These are phyloP conservation scores for Onygenales sp. DNA, from an alignment of 2,329 filamentous ascomycete genomes.

Conservation along the genomic window DNA sequence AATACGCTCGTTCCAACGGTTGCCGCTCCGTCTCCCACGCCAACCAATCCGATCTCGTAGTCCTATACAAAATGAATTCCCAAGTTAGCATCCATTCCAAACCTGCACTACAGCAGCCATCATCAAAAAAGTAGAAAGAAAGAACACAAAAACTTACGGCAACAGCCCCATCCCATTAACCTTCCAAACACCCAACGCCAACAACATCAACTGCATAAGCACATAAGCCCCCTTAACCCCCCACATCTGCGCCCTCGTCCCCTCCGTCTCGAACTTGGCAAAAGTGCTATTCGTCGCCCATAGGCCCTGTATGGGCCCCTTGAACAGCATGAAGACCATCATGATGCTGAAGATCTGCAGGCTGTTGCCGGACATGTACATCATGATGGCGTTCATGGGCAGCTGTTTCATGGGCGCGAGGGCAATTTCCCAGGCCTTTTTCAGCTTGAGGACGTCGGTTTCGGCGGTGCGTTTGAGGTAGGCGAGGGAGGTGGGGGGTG, in stretches of 20 bases:
- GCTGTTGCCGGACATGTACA: constrained; percentile 99
- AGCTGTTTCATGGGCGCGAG: constrained; percentile 87
- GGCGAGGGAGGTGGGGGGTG: constrained; percentile 48
- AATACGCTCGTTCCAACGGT: constrained; percentile 56
- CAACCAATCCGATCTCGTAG: constrained; percentile 93
- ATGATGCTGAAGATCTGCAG: constrained; percentile 99
- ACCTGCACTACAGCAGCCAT: background rate
- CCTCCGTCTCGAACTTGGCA: constrained; percentile 76
- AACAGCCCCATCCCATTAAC: constrained; percentile 92
- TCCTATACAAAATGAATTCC: constrained; percentile 36
- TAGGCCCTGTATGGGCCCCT: constrained; percentile 81
- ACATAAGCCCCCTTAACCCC: constrained; percentile 84
- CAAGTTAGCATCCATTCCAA: constrained; percentile 14
- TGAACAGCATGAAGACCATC: constrained; percentile 99
- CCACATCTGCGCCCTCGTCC: constrained; percentile 62
- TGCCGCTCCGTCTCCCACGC: constrained; percentile 79
- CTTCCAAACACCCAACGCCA: constrained; percentile 89
- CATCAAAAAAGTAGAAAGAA: constrained; percentile 1
- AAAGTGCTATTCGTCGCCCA: constrained; percentile 80
- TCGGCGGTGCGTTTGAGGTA: constrained; percentile 48
- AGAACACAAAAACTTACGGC: constrained; percentile 52
- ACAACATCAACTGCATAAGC: constrained; percentile 70
- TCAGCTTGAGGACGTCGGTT: constrained; percentile 91
- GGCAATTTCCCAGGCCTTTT: constrained; percentile 97
- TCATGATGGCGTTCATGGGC: constrained; percentile 98